Evolutionary conservation across 1,284 basidiomycete species (phyloP), one percentile per base, ranked within the genome.

Genomic region (Puccinia sorghi): DNA sequence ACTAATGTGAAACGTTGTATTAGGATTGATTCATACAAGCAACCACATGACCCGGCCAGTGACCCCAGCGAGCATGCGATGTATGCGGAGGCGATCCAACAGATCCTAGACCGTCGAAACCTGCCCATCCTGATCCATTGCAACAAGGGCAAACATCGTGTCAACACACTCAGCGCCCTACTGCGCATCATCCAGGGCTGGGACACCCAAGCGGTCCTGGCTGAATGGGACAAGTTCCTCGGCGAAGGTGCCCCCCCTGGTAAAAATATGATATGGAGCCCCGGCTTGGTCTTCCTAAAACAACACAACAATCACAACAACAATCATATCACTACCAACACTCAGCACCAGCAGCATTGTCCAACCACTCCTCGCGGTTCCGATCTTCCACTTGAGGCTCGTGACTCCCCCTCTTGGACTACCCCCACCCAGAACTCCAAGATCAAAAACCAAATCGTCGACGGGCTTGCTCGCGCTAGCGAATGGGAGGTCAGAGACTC

Each of bases 241-340:
- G 67, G 67, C 39, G 75, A 78, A 50, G 54, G 66, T 3, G 75
- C 75, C 25, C 75, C 75, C 7, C 75, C 75, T 9, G 75, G 75
- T 5, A 63, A 61, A 56, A 70, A 78, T 61, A 71, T 70, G 67
- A 78, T 78, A 13, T 78, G 75, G 75, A 78, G 75, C 48, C 75
- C 75, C 8, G 66, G 66, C n/a, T 56, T 66, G 17, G 25, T 48
- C 25, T 54, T 61, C 57, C 61, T 61, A 20, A 61, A 72, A 5
- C 57, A 59, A 32, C 41, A 48, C 32, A 61, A 43, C 17, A 72
- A 72, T 50, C 66, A 43, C 46, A 54, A 56, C 72, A 54, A 1
- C 72, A 43, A 46, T 15, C 48, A 50, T 17, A 50, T 1, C 17
- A 48, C 46, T 32, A 25, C 11, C 32, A 25, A 17, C 64, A 66